Evolutionary conservation across 805 yeast species (phyloP), one percentile per base, ranked within the genome.

Genomic region (Cephaloascus albidus): DNA sequence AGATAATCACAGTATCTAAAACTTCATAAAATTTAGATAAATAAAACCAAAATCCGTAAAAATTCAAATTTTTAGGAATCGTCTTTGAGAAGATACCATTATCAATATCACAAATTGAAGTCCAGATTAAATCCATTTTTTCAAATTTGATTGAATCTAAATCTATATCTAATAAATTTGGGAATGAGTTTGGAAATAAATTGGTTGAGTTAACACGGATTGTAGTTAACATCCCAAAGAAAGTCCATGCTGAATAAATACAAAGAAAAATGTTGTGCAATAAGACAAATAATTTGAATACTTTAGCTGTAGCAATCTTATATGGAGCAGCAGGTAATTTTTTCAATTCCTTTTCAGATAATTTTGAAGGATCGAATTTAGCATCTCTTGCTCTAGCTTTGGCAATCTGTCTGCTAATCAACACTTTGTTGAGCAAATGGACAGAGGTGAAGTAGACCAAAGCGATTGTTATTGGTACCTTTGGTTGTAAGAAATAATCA

Each of bases 1-100:
- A 62, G 41, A 81, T 81, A 47, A 81, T 76, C 28, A 73, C 55
- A 3, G 88, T 81, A 57, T 81, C 88, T 15, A 81, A 48, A 34
- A 81, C 80, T 57, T 81, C 88, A 52, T 81, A 81, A 50, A 75
- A 81, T 58, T 81, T 81, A 45, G 84, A 76, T 35, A 81, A 54
- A 55, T 81, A 81, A 53, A 81, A 81, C 64, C 77, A 68, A 62
- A 74, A 81, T 4, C 83, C 83, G 53, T 68, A 79, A 48, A 72
- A 68, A 23, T 71, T 60, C 48, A 81, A 65, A 31, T 80, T 60
- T 41, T 46, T 51, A 35, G 40, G 57, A 38, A 38, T 51, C 40
- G 46, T 47, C 36, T 45, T 51, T 48, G 46, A 46, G 73, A 83
- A 81, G 38, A 81, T 66, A 4, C 86, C 85, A 44, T 70, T 70